A percentile compares a stretch with the other conserved stretches of the same genome.
These are phyloP conservation scores for Aureobasidium subglaciale DNA, from an alignment of 2,329 filamentous ascomycete species.

Conservation along the genomic window DNA sequence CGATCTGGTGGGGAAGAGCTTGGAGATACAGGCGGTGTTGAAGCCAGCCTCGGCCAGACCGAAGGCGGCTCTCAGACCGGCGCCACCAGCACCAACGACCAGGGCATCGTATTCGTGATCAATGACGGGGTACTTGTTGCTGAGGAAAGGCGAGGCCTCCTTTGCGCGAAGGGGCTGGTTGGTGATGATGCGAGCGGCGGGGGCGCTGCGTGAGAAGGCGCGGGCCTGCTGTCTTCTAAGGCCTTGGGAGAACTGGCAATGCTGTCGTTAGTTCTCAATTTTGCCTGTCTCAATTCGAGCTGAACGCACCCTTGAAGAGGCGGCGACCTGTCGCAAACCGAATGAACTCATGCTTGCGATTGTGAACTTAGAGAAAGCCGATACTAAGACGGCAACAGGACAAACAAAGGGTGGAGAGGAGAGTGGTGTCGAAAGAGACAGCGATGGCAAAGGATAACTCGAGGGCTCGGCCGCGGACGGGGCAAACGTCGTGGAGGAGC, in stretches of 20 bases:
- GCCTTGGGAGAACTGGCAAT: constrained; percentile 17
- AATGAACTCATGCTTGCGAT: constrained; percentile 29
- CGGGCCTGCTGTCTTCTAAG: constrained; percentile 46
- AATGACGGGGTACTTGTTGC: constrained; percentile 91
- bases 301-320: constrained; percentile 23
- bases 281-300: constrained; percentile 6
- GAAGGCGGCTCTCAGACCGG: constrained; percentile 75
- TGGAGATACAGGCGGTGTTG: constrained; percentile 80
- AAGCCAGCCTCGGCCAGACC: constrained; percentile 82
- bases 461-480: constrained; percentile 3
- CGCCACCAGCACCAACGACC: constrained; percentile 78
- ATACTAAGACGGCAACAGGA: constrained; percentile 3
- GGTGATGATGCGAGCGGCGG: constrained; percentile 76
- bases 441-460: constrained; percentile 2
- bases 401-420: neutral
- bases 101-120: constrained; percentile 99
- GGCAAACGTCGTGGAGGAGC: constrained; percentile 3
- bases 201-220: constrained; percentile 79
- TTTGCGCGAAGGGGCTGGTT: constrained; percentile 83
- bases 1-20: constrained; percentile 78
- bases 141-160: constrained; percentile 81
- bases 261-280: neutral
- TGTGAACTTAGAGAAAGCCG: constrained; percentile 3
- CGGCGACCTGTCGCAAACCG: constrained; percentile 29
- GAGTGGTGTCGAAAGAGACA: neutral